Evolutionary conservation across 2,329 filamentous ascomycete species (phyloP).

Genomic region (Ustilaginoidea virens): DNA sequence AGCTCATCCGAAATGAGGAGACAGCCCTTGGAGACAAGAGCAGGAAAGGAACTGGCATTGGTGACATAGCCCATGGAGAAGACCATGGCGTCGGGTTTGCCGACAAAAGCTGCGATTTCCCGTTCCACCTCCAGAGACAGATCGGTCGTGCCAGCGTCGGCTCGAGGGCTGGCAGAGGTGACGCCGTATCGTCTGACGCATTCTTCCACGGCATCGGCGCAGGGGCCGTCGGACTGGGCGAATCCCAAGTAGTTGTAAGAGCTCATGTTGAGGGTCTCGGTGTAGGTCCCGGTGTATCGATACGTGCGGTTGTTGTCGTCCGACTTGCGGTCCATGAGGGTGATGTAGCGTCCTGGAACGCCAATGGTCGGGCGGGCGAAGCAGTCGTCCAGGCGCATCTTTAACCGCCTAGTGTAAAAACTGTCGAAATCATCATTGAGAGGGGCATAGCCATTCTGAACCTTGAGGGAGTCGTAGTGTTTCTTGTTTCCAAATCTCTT

Average conservation of each 20-base stretch:
- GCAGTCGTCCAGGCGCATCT: slow-evolving; percentile 91
- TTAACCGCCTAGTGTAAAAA: slow-evolving; percentile 87
- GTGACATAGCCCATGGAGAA: slow-evolving; percentile 99
- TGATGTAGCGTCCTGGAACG: slow-evolving; percentile 88
- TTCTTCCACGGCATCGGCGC: slow-evolving; percentile 83
- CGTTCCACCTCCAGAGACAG: slow-evolving; percentile 80
- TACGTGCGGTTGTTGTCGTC: slow-evolving; percentile 87
- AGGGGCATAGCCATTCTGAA: slow-evolving; percentile 79
- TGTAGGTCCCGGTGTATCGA: slow-evolving; percentile 75
- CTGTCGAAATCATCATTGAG: slow-evolving; percentile 98
- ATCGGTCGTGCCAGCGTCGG: slow-evolving; percentile 76
- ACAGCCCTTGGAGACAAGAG: slow-evolving; percentile 81
- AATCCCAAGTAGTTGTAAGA: slow-evolving; percentile 99
- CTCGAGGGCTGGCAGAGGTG: slow-evolving; percentile 64
- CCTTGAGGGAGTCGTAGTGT: slow-evolving; percentile 65
- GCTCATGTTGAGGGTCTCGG: slow-evolving; percentile 95
- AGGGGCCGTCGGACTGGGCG: slow-evolving; percentile 91
- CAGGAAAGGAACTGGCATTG: slow-evolving; percentile 84
- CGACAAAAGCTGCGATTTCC: slow-evolving; percentile 78
- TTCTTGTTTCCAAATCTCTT: slow-evolving; percentile 82
- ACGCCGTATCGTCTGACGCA: slow-evolving; percentile 75
- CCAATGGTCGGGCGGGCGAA: slow-evolving; percentile 87
- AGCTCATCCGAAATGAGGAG: slow-evolving; percentile 93
- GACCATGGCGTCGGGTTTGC: slow-evolving; percentile 87
- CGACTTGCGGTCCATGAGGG: slow-evolving; percentile 77